These are phyloP conservation scores for Infundibulicybe gibba DNA, from an alignment of 768 basidiomycete species.

Conservation along the genomic window DNA sequence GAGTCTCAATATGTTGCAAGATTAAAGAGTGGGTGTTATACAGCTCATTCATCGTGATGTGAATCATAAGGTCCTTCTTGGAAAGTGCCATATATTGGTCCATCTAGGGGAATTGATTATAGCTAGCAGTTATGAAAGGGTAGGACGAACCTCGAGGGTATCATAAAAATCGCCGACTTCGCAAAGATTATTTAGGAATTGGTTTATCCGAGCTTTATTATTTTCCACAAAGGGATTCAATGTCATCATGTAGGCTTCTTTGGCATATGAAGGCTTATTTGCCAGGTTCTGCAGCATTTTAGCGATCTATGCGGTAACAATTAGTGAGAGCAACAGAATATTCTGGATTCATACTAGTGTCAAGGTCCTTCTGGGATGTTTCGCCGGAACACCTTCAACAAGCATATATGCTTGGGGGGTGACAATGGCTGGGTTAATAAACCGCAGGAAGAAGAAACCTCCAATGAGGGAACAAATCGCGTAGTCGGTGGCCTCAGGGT, in stretches of 20 bases:
- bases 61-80: constrained; percentile 97
- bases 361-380: constrained; percentile 93
- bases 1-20: constrained; percentile 88
- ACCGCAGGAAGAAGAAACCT: constrained; percentile 99
- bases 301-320: constrained; percentile 66
- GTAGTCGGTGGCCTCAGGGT: constrained; percentile 97
- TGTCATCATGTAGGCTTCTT: constrained; percentile 98
- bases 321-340: constrained; percentile 3
- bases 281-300: constrained; percentile 99
- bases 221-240: constrained; percentile 98
- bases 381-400: constrained; percentile 95
- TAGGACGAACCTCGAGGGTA: constrained; percentile 77
- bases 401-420: constrained; percentile 99
- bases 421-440: constrained; percentile 99
- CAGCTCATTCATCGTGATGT: constrained; percentile 97
- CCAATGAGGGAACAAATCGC: constrained; percentile 98
- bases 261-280: constrained; percentile 97
- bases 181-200: constrained; percentile 93
- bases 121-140: not conserved
- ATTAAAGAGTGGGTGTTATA: constrained; percentile 98
- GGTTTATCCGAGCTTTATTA: constrained; percentile 97
- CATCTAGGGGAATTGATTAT: constrained; percentile 56
- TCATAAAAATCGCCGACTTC: constrained; percentile 99
- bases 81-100: constrained; percentile 99
- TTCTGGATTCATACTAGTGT: constrained; percentile 65